phyloP scores from a whole-genome alignment of 768 basidiomycete species.

The Boletus edulis region DNA sequence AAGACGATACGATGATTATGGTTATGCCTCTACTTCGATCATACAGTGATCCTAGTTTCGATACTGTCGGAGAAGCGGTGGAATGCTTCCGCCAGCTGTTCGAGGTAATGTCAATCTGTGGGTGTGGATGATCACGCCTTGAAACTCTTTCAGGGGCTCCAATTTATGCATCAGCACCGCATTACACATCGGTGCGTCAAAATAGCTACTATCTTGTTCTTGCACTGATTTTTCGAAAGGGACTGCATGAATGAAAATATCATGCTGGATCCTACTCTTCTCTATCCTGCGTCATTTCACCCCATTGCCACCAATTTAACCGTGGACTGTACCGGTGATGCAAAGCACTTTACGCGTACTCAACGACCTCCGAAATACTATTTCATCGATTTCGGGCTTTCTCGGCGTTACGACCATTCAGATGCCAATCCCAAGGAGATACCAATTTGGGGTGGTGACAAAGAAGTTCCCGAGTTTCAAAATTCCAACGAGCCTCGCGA shows the following conservation, averaged over 20 bases:
- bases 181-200: conserved; percentile 5
- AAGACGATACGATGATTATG: conserved; percentile 8
- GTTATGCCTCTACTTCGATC: conserved; percentile 36
- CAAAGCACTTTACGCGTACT: background rate
- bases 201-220: background rate
- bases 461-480: background rate
- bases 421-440: background rate
- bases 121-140: background rate
- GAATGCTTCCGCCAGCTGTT: conserved; percentile 32
- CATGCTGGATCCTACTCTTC: conserved; percentile 21
- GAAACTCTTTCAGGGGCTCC: conserved; percentile 15
- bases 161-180: conserved; percentile 20
- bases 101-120: conserved; percentile 17
- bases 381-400: background rate
- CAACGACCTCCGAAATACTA: background rate
- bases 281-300: background rate
- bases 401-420: background rate
- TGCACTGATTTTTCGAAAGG: conserved; percentile 1
- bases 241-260: conserved; percentile 22
- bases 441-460: background rate
- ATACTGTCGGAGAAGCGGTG: conserved; percentile 12
- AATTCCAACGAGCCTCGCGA: background rate
- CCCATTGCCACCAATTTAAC: background rate
- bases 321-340: background rate
- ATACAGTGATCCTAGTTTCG: conserved; percentile 23